Evolutionary conservation across 1,284 basidiomycete genomes (phyloP).

Genomic region (Pulchroboletus neoregius): DNA sequence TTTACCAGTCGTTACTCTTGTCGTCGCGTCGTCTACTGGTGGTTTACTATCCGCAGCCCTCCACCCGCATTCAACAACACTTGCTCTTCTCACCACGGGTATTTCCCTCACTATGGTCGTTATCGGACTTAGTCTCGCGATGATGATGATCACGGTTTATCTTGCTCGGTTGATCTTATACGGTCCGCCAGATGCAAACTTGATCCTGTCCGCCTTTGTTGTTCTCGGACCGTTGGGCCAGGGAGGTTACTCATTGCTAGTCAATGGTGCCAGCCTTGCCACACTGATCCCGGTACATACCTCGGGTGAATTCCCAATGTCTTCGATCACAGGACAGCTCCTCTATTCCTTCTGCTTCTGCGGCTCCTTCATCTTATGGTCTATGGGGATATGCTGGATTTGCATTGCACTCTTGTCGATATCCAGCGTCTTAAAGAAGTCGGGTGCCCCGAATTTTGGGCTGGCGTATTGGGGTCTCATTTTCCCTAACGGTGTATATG

Average conservation of each 20-base stretch:
- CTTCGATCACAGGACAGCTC: conserved; percentile 34
- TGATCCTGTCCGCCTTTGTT: conserved; percentile 52
- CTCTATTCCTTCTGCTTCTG: conserved; percentile 40
- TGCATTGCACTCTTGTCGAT: conserved; percentile 37
- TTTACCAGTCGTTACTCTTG: conserved; percentile 57
- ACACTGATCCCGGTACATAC: conserved; percentile 39
- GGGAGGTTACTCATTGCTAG: conserved; percentile 53
- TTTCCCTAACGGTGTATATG: conserved; percentile 50
- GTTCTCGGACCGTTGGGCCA: conserved; percentile 39
- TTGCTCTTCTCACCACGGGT: conserved; percentile 50
- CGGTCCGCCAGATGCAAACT: conserved; percentile 39
- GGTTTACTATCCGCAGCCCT: conserved; percentile 48
- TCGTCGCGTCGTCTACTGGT: conserved; percentile 60
- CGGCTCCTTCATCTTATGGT: conserved; percentile 42
- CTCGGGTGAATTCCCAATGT: conserved; percentile 32
- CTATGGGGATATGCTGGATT: conserved; percentile 46
- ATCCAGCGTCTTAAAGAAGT: conserved; percentile 27
- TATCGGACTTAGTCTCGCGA: conserved; percentile 48
- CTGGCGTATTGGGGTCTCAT: conserved; percentile 48
- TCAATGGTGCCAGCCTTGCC: conserved; percentile 45
- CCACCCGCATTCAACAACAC: conserved; percentile 34
- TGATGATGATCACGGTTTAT: conserved; percentile 46
- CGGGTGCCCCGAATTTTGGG: conserved; percentile 36
- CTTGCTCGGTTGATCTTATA: conserved; percentile 39
- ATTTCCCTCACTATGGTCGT: conserved; percentile 48